phyloP scores from a whole-genome alignment of 164 flowering plant genomes.

The Umbellularia californica region DNA sequence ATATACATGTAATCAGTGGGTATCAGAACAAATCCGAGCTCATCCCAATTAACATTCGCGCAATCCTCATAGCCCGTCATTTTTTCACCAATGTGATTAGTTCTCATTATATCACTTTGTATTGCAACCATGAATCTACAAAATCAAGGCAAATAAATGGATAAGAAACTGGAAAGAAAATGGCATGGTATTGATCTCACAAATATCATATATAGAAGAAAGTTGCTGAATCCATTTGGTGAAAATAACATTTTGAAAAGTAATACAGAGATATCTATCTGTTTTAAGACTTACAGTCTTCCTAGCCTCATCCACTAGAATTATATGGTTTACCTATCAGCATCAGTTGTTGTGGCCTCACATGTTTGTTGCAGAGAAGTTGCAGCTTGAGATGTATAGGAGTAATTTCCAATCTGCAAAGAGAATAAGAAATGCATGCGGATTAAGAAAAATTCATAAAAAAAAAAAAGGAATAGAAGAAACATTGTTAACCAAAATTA shows the following conservation, averaged over 20 bases:
- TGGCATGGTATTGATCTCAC: neutral
- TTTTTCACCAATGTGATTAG: neutral
- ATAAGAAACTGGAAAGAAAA: neutral
- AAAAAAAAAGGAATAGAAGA: no score
- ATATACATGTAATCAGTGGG: constrained; percentile 73
- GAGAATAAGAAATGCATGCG: no score
- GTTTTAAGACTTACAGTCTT: neutral
- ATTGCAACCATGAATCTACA: neutral
- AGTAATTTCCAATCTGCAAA: neutral
- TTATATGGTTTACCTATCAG: neutral
- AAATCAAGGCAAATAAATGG: neutral
- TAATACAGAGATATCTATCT: neutral
- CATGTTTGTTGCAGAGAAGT: neutral
- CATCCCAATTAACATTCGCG: constrained; percentile 62
- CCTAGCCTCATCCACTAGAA: neutral
- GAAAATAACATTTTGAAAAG: no score
- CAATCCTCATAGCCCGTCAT: constrained; percentile 28
- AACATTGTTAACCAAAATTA: neutral
- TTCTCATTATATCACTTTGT: no score
- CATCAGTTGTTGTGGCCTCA: neutral
- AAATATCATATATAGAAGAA: no score
- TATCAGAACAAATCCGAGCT: constrained; percentile 54
- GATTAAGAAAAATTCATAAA: no score
- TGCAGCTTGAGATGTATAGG: neutral
- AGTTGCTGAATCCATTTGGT: neutral